A percentile compares a stretch with the other conserved stretches of the same genome.
Conservation (phyloP, 331 rosid species). For the Telfairia occidentalis region DNA sequence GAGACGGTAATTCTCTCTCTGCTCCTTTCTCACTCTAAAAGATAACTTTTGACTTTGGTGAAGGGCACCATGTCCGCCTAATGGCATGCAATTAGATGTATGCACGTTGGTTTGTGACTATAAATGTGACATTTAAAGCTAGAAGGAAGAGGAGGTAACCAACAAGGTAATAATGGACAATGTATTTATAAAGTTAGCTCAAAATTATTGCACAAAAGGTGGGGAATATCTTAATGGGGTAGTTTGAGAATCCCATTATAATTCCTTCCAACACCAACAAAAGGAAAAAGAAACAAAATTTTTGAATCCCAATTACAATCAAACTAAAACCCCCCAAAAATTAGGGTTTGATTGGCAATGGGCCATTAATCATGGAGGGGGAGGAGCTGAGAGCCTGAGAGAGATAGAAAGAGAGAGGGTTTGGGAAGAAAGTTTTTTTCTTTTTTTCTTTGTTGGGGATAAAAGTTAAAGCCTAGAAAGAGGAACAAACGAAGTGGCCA, state of each 20-base stretch:
- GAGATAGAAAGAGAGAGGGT: neutral
- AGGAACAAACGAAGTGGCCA: neutral
- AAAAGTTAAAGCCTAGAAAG: neutral
- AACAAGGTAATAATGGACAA: conserved; percentile 5
- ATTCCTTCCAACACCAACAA: neutral
- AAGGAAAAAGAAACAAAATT: neutral
- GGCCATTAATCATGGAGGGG: neutral
- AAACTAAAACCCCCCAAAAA: neutral
- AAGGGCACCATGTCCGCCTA: neutral
- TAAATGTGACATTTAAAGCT: conserved; percentile 9
- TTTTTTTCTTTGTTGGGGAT: neutral
- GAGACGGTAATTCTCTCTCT: neutral
- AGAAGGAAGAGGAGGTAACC: neutral
- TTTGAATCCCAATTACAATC: neutral
- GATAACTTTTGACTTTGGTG: neutral
- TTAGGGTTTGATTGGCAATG: neutral
- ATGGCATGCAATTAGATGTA: conserved; percentile 1
- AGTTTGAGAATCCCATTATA: conserved; percentile 1
- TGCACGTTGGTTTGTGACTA: conserved; percentile 4
- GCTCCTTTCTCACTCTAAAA: neutral
- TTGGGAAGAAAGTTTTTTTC: neutral
- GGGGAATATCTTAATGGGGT: conserved; percentile 13
- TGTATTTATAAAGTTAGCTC: conserved; percentile 8
- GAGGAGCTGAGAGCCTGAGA: neutral
- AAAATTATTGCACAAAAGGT: conserved; percentile 9